Conservation (phyloP, 495 filamentous ascomycete species). For the Penicillium lagena region DNA sequence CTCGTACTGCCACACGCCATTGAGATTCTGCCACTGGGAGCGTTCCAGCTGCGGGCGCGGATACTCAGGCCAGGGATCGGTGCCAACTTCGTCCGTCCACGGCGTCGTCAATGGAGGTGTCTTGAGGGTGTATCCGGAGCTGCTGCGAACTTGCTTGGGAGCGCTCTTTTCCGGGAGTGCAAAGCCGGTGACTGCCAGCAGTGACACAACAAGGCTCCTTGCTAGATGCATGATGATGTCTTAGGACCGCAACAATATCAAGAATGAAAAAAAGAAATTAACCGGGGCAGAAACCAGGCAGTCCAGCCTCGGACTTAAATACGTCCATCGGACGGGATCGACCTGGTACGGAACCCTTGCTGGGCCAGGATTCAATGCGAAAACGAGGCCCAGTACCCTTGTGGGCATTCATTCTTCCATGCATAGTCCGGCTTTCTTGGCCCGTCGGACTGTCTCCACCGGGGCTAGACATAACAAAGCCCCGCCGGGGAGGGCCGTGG, state of each 20-base stretch:
- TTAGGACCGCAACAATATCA: not conserved
- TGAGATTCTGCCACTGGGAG: slow-evolving; percentile 54
- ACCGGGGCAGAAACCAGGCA: too few relatives aligned
- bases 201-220: slow-evolving; percentile 5
- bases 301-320: too few relatives aligned
- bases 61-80: slow-evolving; percentile 61
- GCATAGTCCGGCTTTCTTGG: too few relatives aligned
- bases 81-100: slow-evolving; percentile 58
- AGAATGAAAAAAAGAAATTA: not conserved
- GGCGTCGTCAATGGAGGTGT: slow-evolving; percentile 48
- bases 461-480: too few relatives aligned
- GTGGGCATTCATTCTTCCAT: too few relatives aligned
- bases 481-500: too few relatives aligned
- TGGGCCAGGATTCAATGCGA: too few relatives aligned
- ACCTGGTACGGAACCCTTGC: too few relatives aligned
- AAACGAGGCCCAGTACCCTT: too few relatives aligned
- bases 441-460: too few relatives aligned
- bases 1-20: slow-evolving; percentile 62
- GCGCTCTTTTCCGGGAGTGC: slow-evolving; percentile 4
- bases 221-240: slow-evolving; percentile 11
- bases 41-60: slow-evolving; percentile 56
- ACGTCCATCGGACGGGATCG: too few relatives aligned
- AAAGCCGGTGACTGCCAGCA: slow-evolving; percentile 8
- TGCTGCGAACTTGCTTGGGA: slow-evolving; percentile 7
- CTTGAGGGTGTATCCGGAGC: slow-evolving; percentile 18